Evolutionary conservation across 192 early-diverging fungal species (phyloP), one percentile per base, ranked within the genome.

Genomic region (Coemansia sp.): DNA sequence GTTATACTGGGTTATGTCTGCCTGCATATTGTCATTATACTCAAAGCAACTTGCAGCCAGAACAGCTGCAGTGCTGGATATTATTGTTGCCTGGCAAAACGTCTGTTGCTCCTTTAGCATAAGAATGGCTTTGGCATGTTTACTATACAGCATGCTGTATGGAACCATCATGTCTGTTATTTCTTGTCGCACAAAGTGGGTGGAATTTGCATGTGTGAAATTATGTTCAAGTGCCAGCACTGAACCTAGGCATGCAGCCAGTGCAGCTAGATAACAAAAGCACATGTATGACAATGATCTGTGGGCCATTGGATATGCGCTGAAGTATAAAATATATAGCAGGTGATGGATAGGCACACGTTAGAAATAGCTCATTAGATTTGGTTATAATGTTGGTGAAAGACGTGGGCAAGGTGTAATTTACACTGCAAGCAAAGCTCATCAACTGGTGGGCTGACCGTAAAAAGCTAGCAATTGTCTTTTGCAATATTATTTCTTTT

Each of bases 31-130:
- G 15, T 3, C 26, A n/a, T 31, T 17, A 48, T 21, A 48, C 1
- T 58, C 27, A 49, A 58, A 58, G 36, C 55, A 58, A 14, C 27
- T 49, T 1, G 55, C 55, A 14, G 55, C 55, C 26, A 27, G 22
- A 29, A 58, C 45, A 1, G 45, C 55, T 2, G 35, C 30, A 20
- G 27, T 48, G 12, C 14, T 21, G 9, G 44, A 48, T 20, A 58
- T 20, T 17, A 47, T n/a, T 4, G 32, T 49, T 6, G 43, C 55
- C 26, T 34, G 40, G 32, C 27, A 50, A 20, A 26, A 21, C 6
- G 41, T 21, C 46, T 58, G 55, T 27, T 50, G 48, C 17, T 25
- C 54, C 44, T 47, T 31, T 21, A 19, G 5, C 41, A 31, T 36
- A 19, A 22, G 44, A 19, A 34, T 52, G 29, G 22, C 50, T 55